Conservation (phyloP, 2,329 filamentous ascomycete species). For the Blumeria graminis region DNA sequence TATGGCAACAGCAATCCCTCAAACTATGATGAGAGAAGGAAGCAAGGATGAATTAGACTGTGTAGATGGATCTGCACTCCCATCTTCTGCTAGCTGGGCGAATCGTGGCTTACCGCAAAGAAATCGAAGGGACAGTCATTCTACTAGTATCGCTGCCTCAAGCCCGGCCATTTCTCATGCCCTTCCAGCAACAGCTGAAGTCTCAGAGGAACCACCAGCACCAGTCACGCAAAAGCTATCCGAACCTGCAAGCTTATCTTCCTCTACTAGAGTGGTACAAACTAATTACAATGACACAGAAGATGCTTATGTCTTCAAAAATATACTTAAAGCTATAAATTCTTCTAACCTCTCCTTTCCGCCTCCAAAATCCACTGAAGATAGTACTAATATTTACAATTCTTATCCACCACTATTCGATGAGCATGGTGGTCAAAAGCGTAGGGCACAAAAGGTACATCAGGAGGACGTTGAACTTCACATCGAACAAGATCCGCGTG, state of each 20-base stretch:
- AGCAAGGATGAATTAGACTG: constrained; percentile 54
- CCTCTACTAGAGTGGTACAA: not conserved
- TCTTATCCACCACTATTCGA: constrained; percentile 63
- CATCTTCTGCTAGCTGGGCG: constrained; percentile 85
- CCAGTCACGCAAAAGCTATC: constrained; percentile 3
- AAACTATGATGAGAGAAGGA: constrained; percentile 49
- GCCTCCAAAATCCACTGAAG: constrained; percentile 23
- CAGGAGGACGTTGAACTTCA: constrained; percentile 31
- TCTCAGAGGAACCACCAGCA: constrained; percentile 19
- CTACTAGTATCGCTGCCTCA: constrained; percentile 56
- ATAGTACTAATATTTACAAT: constrained; percentile 16
- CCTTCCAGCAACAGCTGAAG: constrained; percentile 28
- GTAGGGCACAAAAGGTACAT: constrained; percentile 51
- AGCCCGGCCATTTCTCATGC: constrained; percentile 52
- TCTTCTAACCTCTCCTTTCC: constrained; percentile 23
- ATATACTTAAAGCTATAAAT: constrained; percentile 22
- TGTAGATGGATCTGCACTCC: constrained; percentile 71
- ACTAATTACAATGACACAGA: constrained; percentile 6
- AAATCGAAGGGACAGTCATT: constrained; percentile 51
- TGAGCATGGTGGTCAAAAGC: constrained; percentile 54
- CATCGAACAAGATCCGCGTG: constrained; percentile 28
- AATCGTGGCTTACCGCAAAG: constrained; percentile 38
- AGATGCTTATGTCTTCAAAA: constrained; percentile 14
- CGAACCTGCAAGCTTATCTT: not conserved
- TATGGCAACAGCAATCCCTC: constrained; percentile 19